Base-by-base conservation (phyloP, 345 rosid genomes). In the Eucalyptus pauciflora region DNA sequence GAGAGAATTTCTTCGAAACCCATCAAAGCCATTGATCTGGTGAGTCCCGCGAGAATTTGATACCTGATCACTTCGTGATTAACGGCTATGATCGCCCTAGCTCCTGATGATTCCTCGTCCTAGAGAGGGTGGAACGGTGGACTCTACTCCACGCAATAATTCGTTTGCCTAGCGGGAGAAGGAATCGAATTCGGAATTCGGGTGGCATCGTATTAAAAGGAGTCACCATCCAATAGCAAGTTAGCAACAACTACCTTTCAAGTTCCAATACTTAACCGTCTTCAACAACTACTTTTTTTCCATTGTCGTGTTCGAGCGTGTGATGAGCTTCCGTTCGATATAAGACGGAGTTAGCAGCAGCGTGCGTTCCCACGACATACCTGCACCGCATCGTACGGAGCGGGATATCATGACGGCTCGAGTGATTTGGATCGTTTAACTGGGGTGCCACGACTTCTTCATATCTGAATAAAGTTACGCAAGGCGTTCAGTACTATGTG, bases 361-460 rank as follows among this genome's bases (percentile, higher is more conserved):
- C 31, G 7, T 11, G 1, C n/a, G 7, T 12, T 5, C n/a, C 67
- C 31, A n/a, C 17, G 20, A 62, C 13, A 14, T 7, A n/a, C 33
- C 10, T n/a, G 37, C 76, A 14, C 33, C 20, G 18, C 76, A n/a
- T 14, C 0, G 69, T 6, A 62, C 8, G 1, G 4, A 27, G 31
- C 1, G 2, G 7, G n/a, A 64, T 64, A 64, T 2, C 4, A 13
- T 29, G 7, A 7, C 2, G 1, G 5, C 7, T 12, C 1, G 13
- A 11, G 7, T 60, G 31, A 27, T 60, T 60, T 60, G 7, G 1
- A 60, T 29, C 2, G 14, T 60, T 60, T 60, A 60, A 60, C 15
- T 12, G 7, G 15, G 16, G 31, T 27, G 69, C 31, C 69, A 13
- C 3, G 10, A 4, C 33, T 64, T 13, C 9, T n/a, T 14, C 9